Base-by-base conservation (phyloP, 2,329 filamentous ascomycete genomes). In the Aspergillus ruber region DNA sequence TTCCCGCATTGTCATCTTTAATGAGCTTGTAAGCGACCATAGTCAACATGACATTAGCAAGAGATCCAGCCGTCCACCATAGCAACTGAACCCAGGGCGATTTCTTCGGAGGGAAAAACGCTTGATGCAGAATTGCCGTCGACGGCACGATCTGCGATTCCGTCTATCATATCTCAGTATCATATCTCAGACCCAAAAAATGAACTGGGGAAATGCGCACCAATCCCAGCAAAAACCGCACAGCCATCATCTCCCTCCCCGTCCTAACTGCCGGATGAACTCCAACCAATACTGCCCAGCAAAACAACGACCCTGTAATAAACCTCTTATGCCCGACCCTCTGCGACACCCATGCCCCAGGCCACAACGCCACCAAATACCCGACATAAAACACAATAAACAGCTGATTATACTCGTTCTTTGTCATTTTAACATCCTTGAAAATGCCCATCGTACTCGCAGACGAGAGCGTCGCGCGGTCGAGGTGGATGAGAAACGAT, bases 31-130 rank as follows among this genome's bases (percentile, higher is more conserved):
- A 61, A 1, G 59, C 52, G 13, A 61, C 56, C 59, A 61, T 60
- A 17, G 58, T 62, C 13, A 62, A 47, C 10, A 61, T 49, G 6
- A 62, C 59, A 21, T 62, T 61, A 35, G 58, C 59, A 13, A 62
- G 49, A 21, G 57, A 58, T 20, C 59, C 59, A 13, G 56, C 59
- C 6, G 56, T 57, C 59, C 59, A 62, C 59, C 59, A 62, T 12
- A 62, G 46, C 2, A 62, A 53, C 43, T 62, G 59, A 2, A 62
- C 57, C 58, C 58, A 62, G 6, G 59, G 58, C 15, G 58, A 61
- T 39, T 58, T 57, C 46, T 55, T 57, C 6, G 59, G 59, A n/a
- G 58, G 53, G 32, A 62, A 62, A 39, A 62, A 58, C 10, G 57
- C 54, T 44, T 61, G 59, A 38, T 62, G 59, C 13, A 62, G 50